phyloP scores from a whole-genome alignment of 495 filamentous ascomycete genomes.

The Daldinia bambusicola region DNA sequence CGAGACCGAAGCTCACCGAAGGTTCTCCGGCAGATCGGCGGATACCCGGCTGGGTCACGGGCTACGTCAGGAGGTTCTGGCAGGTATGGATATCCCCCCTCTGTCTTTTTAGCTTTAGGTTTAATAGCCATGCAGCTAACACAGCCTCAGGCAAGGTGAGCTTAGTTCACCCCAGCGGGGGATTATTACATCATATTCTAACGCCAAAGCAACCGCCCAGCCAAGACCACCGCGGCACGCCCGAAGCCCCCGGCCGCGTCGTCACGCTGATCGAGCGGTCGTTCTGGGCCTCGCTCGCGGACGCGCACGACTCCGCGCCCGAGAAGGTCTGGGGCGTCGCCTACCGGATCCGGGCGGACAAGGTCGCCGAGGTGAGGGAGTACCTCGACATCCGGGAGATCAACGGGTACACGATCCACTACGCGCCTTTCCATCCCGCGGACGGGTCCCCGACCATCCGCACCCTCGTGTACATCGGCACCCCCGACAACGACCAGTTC shows the following conservation, averaged over 20 bases:
- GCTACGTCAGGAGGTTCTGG: slow-evolving; percentile 97
- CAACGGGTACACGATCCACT: slow-evolving; percentile 92
- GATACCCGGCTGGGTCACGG: slow-evolving; percentile 89
- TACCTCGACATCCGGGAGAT: slow-evolving; percentile 98
- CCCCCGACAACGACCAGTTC: slow-evolving; percentile 94
- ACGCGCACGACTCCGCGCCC: slow-evolving; percentile 69
- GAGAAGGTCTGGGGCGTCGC: slow-evolving; percentile 88
- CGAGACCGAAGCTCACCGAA: slow-evolving; percentile 32
- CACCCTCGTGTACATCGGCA: slow-evolving; percentile 91
- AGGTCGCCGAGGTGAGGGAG: slow-evolving; percentile 82
- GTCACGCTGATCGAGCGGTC: slow-evolving; percentile 87
- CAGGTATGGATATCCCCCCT: slow-evolving; percentile 68
- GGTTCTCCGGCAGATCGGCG: slow-evolving; percentile 69
- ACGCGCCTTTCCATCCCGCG: slow-evolving; percentile 79
- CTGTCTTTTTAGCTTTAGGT: too few species aligned
- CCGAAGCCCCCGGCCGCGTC: slow-evolving; percentile 85
- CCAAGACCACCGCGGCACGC: slow-evolving; percentile 95
- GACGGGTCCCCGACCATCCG: slow-evolving; percentile 55
- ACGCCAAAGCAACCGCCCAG: slow-evolving; percentile 53
- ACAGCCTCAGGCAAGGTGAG: slow-evolving; percentile 66
- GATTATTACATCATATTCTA: slow-evolving; percentile 12
- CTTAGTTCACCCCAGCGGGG: not conserved
- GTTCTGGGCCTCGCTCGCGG: slow-evolving; percentile 82
- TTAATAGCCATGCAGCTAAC: slow-evolving; percentile 26
- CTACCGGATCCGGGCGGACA: slow-evolving; percentile 81